Evolutionary conservation across 257 asterid species (phyloP).

Genomic region (Jaltomata sinuosa): DNA sequence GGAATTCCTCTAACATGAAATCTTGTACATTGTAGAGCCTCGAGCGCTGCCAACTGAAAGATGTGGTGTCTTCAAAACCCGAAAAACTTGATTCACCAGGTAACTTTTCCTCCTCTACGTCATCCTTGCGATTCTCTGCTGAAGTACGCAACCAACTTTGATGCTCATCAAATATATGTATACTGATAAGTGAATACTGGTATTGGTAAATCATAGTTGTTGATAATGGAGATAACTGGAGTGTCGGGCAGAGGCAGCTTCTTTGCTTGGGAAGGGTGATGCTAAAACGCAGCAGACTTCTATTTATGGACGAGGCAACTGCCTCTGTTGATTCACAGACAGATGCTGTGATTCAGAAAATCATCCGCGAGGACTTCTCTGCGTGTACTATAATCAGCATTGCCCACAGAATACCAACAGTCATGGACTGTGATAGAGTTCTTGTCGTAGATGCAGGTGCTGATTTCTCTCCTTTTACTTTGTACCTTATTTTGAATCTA

Average conservation of each 20-base stretch:
- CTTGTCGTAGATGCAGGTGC: slow-evolving; percentile 85
- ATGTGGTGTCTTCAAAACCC: slow-evolving; percentile 72
- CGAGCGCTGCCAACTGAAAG: slow-evolving; percentile 96
- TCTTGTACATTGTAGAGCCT: slow-evolving; percentile 43
- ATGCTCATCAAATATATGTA: not conserved
- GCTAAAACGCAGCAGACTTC: slow-evolving; percentile 71
- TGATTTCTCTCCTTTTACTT: not conserved
- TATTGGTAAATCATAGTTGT: slow-evolving; percentile 27
- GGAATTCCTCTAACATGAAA: not conserved
- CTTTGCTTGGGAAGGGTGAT: slow-evolving; percentile 94
- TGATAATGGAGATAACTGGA: slow-evolving; percentile 95
- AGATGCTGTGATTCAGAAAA: slow-evolving; percentile 83
- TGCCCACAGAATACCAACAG: slow-evolving; percentile 95
- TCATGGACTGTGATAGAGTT: slow-evolving; percentile 93
- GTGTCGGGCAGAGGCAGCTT: slow-evolving; percentile 96
- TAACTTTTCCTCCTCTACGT: slow-evolving; percentile 4
- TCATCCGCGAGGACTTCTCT: slow-evolving; percentile 84
- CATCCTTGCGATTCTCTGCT: not conserved
- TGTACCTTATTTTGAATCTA: not conserved
- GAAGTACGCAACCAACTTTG: not conserved
- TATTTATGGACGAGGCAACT: slow-evolving; percentile 97
- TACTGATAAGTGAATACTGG: not conserved
- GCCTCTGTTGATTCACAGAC: slow-evolving; percentile 95
- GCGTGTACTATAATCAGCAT: slow-evolving; percentile 88
- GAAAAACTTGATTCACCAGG: slow-evolving; percentile 87